phyloP scores from a whole-genome alignment of 768 basidiomycete species.

The Tylopilus sp. region DNA sequence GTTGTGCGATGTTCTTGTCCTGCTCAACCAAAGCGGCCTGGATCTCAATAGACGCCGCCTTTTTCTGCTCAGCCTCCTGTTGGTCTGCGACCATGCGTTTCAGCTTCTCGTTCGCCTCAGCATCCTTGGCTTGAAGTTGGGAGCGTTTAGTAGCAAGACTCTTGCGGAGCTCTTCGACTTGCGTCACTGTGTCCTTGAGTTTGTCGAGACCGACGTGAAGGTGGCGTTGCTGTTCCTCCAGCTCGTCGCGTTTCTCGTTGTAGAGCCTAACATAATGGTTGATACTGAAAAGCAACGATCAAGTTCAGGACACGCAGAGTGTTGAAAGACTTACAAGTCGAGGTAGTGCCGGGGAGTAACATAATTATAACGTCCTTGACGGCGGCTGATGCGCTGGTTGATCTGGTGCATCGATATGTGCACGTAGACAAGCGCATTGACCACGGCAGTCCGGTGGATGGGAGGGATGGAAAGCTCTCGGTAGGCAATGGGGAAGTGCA shows the following conservation, averaged over 20 bases:
- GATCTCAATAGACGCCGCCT: constrained; percentile 92
- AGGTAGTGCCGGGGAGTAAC: constrained; percentile 97
- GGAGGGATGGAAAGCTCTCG: constrained; percentile 84
- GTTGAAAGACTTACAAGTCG: constrained; percentile 76
- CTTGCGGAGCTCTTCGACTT: constrained; percentile 94
- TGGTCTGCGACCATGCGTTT: constrained; percentile 98
- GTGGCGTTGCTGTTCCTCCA: constrained; percentile 98
- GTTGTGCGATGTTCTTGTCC: constrained; percentile 84
- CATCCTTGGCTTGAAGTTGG: constrained; percentile 90
- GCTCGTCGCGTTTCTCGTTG: constrained; percentile 93
- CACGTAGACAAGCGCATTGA: constrained; percentile 91
- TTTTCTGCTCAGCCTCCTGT: constrained; percentile 98
- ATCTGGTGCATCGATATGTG: constrained; percentile 87
- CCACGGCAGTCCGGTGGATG: constrained; percentile 82
- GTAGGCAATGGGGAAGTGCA: constrained; percentile 86
- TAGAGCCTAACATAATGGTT: constrained; percentile 95
- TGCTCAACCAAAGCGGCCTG: constrained; percentile 92
- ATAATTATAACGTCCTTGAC: constrained; percentile 95
- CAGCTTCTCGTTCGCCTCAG: constrained; percentile 95
- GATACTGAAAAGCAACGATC: constrained; percentile 53
- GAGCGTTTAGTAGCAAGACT: constrained; percentile 92
- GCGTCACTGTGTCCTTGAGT: constrained; percentile 89
- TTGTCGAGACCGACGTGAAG: constrained; percentile 98
- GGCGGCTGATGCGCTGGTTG: constrained; percentile 83
- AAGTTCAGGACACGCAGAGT: not conserved